Evolutionary conservation across 371 early-diverging fungal species (phyloP).

Genomic region (Rhizopus stolonifer): DNA sequence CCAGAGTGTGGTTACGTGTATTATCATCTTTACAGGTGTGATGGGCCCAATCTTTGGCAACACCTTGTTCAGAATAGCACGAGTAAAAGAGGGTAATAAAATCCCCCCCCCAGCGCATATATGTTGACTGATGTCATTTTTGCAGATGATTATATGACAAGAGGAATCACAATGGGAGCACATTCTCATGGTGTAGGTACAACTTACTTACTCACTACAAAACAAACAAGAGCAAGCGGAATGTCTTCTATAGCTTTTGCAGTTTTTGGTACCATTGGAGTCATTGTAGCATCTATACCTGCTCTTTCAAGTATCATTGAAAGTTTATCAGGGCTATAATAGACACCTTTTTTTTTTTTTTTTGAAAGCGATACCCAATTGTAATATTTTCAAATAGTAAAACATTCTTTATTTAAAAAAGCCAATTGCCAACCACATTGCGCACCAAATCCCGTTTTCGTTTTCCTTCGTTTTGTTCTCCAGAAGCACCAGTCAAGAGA

Average conservation of each 20-base stretch:
- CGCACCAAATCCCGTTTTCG: conserved; percentile 36
- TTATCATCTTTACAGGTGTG: conserved; percentile 32
- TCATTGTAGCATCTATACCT: conserved; percentile 33
- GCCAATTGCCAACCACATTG: conserved; percentile 32
- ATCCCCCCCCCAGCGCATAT: neutral
- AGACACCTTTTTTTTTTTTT: too few relatives aligned
- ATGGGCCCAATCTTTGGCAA: conserved; percentile 28
- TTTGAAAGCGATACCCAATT: too few relatives aligned
- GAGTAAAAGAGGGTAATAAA: conserved; percentile 26
- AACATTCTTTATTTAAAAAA: conserved; percentile 10
- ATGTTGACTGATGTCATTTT: neutral
- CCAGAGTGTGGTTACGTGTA: conserved; percentile 27
- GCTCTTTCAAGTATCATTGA: conserved; percentile 13
- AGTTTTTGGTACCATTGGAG: conserved; percentile 28
- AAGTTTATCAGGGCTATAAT: conserved; percentile 13
- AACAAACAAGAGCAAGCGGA: conserved; percentile 28
- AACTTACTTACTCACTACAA: conserved; percentile 28
- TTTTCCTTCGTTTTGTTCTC: conserved; percentile 5
- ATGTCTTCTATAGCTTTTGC: conserved; percentile 36
- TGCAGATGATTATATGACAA: conserved; percentile 36
- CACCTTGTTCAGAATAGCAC: conserved; percentile 20
- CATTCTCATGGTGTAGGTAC: conserved; percentile 36
- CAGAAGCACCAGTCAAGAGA: conserved; percentile 14
- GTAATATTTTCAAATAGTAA: too few relatives aligned
- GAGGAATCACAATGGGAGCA: conserved; percentile 37